Conservation (phyloP, 2,329 filamentous ascomycete species). For the Diaporthe citri region DNA sequence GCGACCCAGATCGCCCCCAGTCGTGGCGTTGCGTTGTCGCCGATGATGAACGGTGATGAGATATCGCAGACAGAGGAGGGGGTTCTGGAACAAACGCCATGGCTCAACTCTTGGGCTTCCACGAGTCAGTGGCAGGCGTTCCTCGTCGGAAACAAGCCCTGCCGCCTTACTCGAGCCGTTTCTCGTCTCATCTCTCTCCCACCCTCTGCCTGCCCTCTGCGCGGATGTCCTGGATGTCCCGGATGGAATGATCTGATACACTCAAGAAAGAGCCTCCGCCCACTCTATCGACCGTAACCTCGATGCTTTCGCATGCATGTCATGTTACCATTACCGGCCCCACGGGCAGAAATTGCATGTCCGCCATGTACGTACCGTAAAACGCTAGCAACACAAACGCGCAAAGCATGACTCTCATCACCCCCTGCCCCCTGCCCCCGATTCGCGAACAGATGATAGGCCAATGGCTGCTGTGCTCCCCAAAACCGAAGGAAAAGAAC, state of each 20-base stretch:
- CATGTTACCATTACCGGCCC: constrained; percentile 7
- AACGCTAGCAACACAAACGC: not conserved
- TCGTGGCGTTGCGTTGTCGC: constrained; percentile 2
- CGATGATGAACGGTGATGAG: not conserved
- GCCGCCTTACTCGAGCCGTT: not conserved
- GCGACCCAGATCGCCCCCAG: not conserved
- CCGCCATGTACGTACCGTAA: no score
- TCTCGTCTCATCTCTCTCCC: not conserved
- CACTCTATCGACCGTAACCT: not conserved
- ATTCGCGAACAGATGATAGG: not conserved
- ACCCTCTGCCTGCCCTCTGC: no score
- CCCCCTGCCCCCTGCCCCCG: no score
- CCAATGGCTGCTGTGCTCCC: not conserved
- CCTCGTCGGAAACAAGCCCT: not conserved
- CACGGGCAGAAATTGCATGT: not conserved
- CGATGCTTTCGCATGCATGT: not conserved
- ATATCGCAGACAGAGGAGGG: not conserved
- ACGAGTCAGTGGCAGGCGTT: not conserved
- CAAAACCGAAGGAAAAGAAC: not conserved
- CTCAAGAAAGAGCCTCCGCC: no score
- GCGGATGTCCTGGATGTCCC: not conserved
- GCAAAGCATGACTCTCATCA: not conserved
- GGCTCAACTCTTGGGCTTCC: not conserved
- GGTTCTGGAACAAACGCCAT: not conserved
- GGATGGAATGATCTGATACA: not conserved